Evolutionary conservation across 2,329 filamentous ascomycete genomes (phyloP).

Genomic region (Xylariaceae sp.): DNA sequence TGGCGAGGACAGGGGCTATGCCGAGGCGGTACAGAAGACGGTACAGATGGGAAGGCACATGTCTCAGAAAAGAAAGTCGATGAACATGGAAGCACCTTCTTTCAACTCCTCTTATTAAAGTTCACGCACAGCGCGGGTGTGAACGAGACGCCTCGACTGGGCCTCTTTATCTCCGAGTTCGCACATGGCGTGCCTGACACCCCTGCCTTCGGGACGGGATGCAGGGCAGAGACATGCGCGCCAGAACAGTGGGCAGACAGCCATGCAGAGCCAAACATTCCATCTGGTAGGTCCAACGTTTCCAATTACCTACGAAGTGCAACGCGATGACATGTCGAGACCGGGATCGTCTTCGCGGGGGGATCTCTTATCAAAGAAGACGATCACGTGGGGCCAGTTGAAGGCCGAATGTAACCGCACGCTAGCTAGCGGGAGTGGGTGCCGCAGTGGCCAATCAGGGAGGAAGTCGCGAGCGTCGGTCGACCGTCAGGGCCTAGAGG

Average conservation of each 20-base stretch:
- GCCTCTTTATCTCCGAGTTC: conserved; percentile 21
- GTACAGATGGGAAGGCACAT: too few relatives aligned
- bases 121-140: conserved; percentile 5
- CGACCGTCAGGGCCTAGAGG: background rate
- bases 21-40: background rate
- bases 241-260: conserved; percentile 19
- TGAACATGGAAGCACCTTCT: too few relatives aligned
- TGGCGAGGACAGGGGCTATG: background rate
- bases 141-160: conserved; percentile 1
- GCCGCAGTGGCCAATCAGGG: conserved; percentile 30
- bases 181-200: conserved; percentile 11
- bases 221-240: conserved; percentile 15
- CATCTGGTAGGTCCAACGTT: conserved; percentile 19
- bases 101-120: conserved; percentile 9
- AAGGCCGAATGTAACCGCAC: conserved; percentile 33
- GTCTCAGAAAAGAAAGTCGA: too few relatives aligned
- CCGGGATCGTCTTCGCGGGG: conserved; percentile 15
- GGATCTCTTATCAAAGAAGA: conserved; percentile 26
- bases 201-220: conserved; percentile 1
- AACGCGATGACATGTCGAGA: conserved; percentile 27
- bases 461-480: conserved; percentile 17
- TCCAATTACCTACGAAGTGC: conserved; percentile 23
- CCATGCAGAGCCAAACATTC: conserved; percentile 19
- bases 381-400: conserved; percentile 28
- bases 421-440: conserved; percentile 8